Evolutionary conservation across 1,139 yeast species (phyloP), one percentile per base, ranked within the genome.

Genomic region (Geotrichum reessii): DNA sequence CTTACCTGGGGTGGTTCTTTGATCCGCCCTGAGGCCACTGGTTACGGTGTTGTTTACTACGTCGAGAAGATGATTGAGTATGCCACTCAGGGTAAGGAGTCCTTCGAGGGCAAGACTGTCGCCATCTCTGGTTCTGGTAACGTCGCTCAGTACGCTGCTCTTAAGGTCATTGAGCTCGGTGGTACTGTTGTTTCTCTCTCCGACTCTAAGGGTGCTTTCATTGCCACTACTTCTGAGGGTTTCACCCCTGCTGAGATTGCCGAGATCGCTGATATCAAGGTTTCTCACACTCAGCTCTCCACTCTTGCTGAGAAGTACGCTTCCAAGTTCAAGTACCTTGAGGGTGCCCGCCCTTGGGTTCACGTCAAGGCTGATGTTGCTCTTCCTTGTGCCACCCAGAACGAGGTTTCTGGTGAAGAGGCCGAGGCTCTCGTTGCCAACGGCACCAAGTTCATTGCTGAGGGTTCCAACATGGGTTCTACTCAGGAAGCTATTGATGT

Each of bases 381-480:
- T 60, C 83, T 93, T 73, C 99, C 99, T 74, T 89, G 90, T 78
- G 99, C 99, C 64, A 93, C 99, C 64, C 98, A 93, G 80, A 93
- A 93, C 78, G 99, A 93, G 81, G 92, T 93, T 67, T 85, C 95
- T 68, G 97, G 93, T 71, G 96, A 86, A 66, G 99, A 93, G 81
- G 99, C 99, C 66, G 85, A 87, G 81, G 91, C 92, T 70, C 84
- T 93, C 73, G 85, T 92, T 67, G 92, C 87, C 68, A 87, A 93
- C 67, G 98, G 98, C 71, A 85, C 87, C 77, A 87, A 87, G 79
- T 92, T 76, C 80, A 84, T 93, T 73, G 98, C 99, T 69, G 99
- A 93, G 82, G 99, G 99, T 74, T 93, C 98, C 73, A 93, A 93
- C 81, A 93, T 93, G 99, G 98, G 99, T 74, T 92, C 96, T 68